Percentiles rank a stretch among this genome's conserved stretches.
These are phyloP conservation scores for Akanthomyces uredinophilus DNA, from an alignment of 2,329 filamentous ascomycete genomes.

Conservation along the genomic window DNA sequence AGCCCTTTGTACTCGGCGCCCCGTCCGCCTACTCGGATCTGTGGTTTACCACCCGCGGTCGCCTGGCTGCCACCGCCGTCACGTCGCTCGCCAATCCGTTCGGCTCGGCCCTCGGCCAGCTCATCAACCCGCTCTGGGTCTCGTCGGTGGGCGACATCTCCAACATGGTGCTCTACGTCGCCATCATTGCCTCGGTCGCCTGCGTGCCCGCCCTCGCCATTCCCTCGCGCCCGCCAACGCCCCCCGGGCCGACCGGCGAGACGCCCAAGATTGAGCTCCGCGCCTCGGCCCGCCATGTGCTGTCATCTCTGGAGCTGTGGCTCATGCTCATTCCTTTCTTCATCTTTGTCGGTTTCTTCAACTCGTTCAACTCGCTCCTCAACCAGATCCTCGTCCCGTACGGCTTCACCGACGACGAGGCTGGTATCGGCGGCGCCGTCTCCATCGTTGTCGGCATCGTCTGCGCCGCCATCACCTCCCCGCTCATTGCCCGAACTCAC, in stretches of 20 bases:
- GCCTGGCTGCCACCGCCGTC: conserved; percentile 82
- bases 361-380: conserved; percentile 78
- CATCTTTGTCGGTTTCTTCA: conserved; percentile 89
- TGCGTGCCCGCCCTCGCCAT: conserved; percentile 76
- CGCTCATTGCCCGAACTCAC: conserved; percentile 81
- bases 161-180: conserved; percentile 76
- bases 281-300: conserved; percentile 49
- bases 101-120: conserved; percentile 80
- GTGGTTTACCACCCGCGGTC: conserved; percentile 83
- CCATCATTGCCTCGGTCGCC: conserved; percentile 60
- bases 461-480: conserved; percentile 67
- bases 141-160: conserved; percentile 60
- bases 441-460: conserved; percentile 86
- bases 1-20: conserved; percentile 86
- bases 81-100: conserved; percentile 84
- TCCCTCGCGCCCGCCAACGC: conserved; percentile 69
- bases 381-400: conserved; percentile 89
- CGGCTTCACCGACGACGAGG: conserved; percentile 74
- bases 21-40: conserved; percentile 88
- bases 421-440: conserved; percentile 83
- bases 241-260: conserved; percentile 62
- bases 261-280: conserved; percentile 50
- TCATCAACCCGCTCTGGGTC: conserved; percentile 77
- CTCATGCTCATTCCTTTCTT: conserved; percentile 76
- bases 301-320: conserved; percentile 65